phyloP scores from a whole-genome alignment of 2,329 filamentous ascomycete species.

The Leptoxyphium fumago region DNA sequence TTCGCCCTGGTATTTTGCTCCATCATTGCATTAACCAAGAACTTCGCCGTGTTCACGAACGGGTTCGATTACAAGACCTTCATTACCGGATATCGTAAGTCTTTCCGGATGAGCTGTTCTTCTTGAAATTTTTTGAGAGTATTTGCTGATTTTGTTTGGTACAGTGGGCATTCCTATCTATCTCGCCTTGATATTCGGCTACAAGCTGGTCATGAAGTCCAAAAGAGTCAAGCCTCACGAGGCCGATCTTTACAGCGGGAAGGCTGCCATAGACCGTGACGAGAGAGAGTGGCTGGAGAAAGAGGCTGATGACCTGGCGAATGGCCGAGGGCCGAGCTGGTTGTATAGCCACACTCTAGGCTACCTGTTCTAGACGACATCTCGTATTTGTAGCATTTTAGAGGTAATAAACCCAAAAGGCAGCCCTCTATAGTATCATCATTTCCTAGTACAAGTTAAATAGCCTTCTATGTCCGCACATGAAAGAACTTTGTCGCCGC shows the following conservation, averaged over 20 bases:
- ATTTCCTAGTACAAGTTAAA: too few relatives aligned
- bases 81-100: slow-evolving; percentile 35
- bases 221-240: slow-evolving; percentile 28
- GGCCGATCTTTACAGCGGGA: slow-evolving; percentile 32
- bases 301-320: too few relatives aligned
- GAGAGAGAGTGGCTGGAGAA: slow-evolving; percentile 17
- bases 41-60: slow-evolving; percentile 57
- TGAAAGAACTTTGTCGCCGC: too few relatives aligned
- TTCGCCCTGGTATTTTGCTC: slow-evolving; percentile 54
- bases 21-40: slow-evolving; percentile 68
- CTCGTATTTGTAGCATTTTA: too few relatives aligned
- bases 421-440: too few relatives aligned
- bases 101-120: slow-evolving; percentile 64
- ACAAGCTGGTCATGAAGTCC: slow-evolving; percentile 53
- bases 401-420: too few relatives aligned
- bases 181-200: slow-evolving; percentile 26
- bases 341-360: too few relatives aligned
- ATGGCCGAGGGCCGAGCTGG: too few relatives aligned
- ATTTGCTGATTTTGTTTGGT: too few relatives aligned
- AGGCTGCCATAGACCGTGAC: slow-evolving; percentile 31
- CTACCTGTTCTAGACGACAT: too few relatives aligned
- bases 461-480: too few relatives aligned
- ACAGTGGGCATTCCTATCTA: neutral
- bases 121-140: slow-evolving; percentile 50
- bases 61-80: slow-evolving; percentile 62